Base-by-base conservation (phyloP, 352 stramenopile species). In the Phytopythium chamaehyphon region DNA sequence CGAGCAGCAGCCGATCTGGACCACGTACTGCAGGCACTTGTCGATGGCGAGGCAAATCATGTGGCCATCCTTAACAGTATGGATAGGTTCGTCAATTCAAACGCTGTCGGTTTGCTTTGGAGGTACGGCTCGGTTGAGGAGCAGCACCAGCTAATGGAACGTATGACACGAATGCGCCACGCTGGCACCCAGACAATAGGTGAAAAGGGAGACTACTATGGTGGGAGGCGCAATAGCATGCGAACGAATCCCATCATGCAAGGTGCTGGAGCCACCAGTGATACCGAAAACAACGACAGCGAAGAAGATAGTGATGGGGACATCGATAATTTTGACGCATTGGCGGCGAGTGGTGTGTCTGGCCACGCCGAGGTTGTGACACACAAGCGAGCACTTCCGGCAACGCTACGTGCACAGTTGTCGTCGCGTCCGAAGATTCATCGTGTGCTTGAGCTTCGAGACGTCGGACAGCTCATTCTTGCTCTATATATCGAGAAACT, bases 1-100 rank as follows among this genome's bases (percentile, higher is more conserved):
- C 82, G 64, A 46, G 63, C 65, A 42, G 64, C 72, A 2, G 69
- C 73, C 16, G 79, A 90, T 49, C 65, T 90, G 18, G 76, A 86
- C 21, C 69, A 76, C 42, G 55, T 90, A 19, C 83, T 84, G 31
- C 54, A 70, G 10, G 66, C 62, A 3, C 55, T 90, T 0, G 62
- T 69, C 5, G 52, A 71, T 1, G 61, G 69, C 14, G 76, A 81
- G 38, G 60, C 61, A 10, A 50, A 65, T 3, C 76, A 79, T 46
- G 50, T 79, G 18, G 40, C 43, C 2, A 45, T 76, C 9, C 48
- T 90, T 4, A 84, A 85, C 51, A 61, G 76, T 33, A 64, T 88
- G 51, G 79, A 90, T 26, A 66, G 76, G 19, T 88, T 83, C 55
- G 82, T 88, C 55, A 82, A 88, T 54, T 86, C 76, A 19, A 78